These are phyloP conservation scores for Colletotrichum sp. DNA, from an alignment of 2,329 filamentous ascomycete genomes.

Conservation along the genomic window DNA sequence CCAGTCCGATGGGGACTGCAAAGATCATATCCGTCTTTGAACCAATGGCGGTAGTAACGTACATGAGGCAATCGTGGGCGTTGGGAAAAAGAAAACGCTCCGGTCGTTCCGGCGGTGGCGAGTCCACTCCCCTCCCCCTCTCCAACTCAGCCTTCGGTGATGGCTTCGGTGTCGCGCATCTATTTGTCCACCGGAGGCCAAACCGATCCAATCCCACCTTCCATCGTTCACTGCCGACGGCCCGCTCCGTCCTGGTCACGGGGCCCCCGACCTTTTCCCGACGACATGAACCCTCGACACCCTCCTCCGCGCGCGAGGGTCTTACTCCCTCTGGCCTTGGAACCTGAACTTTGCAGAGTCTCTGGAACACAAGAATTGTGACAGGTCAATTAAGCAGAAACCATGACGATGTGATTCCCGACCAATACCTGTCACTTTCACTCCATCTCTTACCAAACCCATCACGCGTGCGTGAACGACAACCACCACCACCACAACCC, in stretches of 20 bases:
- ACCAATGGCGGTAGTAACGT: not conserved
- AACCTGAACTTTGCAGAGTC: not conserved
- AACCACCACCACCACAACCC: not conserved
- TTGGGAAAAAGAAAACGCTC: not conserved
- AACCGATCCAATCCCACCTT: not conserved
- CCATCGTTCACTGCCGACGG: not conserved
- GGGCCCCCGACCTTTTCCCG: not conserved
- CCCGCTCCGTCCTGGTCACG: not conserved
- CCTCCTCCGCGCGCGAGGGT: not conserved
- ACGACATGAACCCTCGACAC: not conserved
- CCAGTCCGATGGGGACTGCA: not conserved
- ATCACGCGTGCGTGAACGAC: not conserved
- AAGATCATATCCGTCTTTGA: not conserved
- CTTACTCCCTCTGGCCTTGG: not conserved
- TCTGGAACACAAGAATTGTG: not conserved
- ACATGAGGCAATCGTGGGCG: not conserved
- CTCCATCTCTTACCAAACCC: not conserved
- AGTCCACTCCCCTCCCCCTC: not conserved
- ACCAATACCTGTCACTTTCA: not conserved
- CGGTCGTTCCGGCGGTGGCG: not conserved
- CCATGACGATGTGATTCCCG: not conserved
- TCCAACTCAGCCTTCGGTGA: not conserved
- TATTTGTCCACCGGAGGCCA: not conserved
- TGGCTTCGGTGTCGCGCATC: not conserved
- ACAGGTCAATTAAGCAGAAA: not conserved